Evolutionary conservation across 169 alveolate genomes (phyloP), one percentile per base, ranked within the genome.

Genomic region (Besnoitia besnoiti): DNA sequence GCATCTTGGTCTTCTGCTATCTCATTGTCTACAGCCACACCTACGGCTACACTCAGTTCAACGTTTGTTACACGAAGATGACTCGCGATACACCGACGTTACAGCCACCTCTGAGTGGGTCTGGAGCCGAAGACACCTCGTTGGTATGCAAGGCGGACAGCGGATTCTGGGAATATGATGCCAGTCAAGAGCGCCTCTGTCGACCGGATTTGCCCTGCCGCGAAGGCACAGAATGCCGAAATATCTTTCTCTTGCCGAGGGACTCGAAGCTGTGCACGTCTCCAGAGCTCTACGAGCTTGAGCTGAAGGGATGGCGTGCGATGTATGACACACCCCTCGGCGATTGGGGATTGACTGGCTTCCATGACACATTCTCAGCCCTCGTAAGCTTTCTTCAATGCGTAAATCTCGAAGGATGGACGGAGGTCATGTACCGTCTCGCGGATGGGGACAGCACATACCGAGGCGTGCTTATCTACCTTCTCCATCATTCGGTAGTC

Each of bases 341-440:
- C 44, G 94, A 76, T 67, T 91, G 50, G 40, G 94, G 94, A 39
- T 62, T 47, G 5, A 84, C 88, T 39, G 94, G 94, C 49, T 79
- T 91, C 40, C 94, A 91, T 19, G 50, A 80, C 14, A 37, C 61
- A 37, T 62, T 82, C 7, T 59, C 91, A 27, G 91, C 94, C 27
- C 91, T 90, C 51, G 80, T 67, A 44, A 76, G 88, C 73, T 50
- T 91, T 37, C 91, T 91, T 16, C 85, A 91, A 51, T 89, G 94
- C n/a, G 76, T 91, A 30, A 91, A 91, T 7, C 80, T 84, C 49
- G 94, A 91, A 85, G 94, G 94, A 19, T 91, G 94, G 94, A 37
- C 94, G 2, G 82, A 50, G 33, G 75, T 90, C 59, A 91, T 91
- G 94, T 84, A 91, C 49, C 89, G 82, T 40, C 91, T 47, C 39